Conservation (phyloP, 1,284 basidiomycete species). For the Vanrija sp. region DNA sequence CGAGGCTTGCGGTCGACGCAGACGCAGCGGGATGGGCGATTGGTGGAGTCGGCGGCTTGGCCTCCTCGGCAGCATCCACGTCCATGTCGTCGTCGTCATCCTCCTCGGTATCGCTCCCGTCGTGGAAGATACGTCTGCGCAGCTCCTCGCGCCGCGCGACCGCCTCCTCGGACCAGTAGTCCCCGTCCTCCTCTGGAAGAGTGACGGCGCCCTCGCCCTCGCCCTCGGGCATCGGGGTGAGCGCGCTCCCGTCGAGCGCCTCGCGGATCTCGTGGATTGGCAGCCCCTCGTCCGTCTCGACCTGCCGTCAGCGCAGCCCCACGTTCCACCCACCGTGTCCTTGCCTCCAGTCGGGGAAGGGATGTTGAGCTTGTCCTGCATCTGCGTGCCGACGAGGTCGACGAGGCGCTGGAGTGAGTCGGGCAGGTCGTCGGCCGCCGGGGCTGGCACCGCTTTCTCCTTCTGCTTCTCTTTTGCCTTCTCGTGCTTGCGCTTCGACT, state of each 20-base stretch:
- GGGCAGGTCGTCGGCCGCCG: constrained; percentile 4
- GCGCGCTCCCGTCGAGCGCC: constrained; percentile 27
- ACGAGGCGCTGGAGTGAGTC: constrained; percentile 15
- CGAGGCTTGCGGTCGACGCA: not conserved
- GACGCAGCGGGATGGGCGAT: not conserved
- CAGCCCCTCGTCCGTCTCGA: constrained; percentile 36
- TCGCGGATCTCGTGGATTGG: constrained; percentile 46
- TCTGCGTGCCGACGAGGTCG: constrained; percentile 15
- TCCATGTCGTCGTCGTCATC: constrained; percentile 10
- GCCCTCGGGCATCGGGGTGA: constrained; percentile 23
- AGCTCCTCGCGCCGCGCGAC: constrained; percentile 26
- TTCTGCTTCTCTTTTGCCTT: not conserved
- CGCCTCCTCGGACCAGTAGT: constrained; percentile 36
- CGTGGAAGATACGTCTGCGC: constrained; percentile 29
- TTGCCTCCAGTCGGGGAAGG: not conserved
- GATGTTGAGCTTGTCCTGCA: constrained; percentile 10
- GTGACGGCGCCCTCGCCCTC: constrained; percentile 6
- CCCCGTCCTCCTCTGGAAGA: constrained; percentile 17
- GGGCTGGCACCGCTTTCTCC: not conserved
- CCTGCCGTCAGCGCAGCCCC: constrained; percentile 7
- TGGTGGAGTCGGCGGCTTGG: not conserved
- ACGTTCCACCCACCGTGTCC: not conserved
- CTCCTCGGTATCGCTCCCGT: constrained; percentile 15
- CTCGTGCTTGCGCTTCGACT: not conserved
- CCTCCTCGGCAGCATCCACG: not conserved